Evolutionary conservation across 805 yeast species (phyloP).

Genomic region (Ascoidea asiatica): DNA sequence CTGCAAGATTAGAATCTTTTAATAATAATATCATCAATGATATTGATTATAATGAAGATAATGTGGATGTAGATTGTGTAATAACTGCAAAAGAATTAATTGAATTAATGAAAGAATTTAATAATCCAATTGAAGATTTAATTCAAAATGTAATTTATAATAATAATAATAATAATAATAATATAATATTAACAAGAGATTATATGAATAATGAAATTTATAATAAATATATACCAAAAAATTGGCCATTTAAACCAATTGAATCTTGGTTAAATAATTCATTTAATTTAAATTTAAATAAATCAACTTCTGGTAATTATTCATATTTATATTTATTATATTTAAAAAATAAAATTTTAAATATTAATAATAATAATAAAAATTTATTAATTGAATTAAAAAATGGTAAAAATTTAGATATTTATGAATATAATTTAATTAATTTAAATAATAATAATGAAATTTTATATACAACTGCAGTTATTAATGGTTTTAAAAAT

Average conservation of each 20-base stretch:
- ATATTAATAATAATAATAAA: constrained; percentile 4
- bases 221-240: constrained; percentile 29
- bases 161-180: too few relatives aligned
- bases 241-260: constrained; percentile 42
- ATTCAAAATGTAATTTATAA: background rate
- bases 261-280: constrained; percentile 43
- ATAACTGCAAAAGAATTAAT: constrained; percentile 82
- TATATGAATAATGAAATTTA: background rate
- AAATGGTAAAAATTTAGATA: constrained; percentile 68
- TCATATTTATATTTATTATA: constrained; percentile 51
- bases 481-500: constrained; percentile 84
- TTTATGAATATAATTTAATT: constrained; percentile 52
- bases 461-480: constrained; percentile 42
- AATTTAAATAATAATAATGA: constrained; percentile 18
- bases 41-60: constrained; percentile 11
- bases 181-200: too few relatives aligned
- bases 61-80: constrained; percentile 79
- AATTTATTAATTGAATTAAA: constrained; percentile 23
- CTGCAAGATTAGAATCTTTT: constrained; percentile 59
- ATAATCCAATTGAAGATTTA: constrained; percentile 20
- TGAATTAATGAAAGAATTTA: constrained; percentile 49
- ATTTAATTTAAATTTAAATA: constrained; percentile 67
- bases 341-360: constrained; percentile 17
- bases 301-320: constrained; percentile 86
- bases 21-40: constrained; percentile 20